Evolutionary conservation across 306 rosid species (phyloP), one percentile per base, ranked within the genome.

Genomic region (Pyrus bretschneideri): DNA sequence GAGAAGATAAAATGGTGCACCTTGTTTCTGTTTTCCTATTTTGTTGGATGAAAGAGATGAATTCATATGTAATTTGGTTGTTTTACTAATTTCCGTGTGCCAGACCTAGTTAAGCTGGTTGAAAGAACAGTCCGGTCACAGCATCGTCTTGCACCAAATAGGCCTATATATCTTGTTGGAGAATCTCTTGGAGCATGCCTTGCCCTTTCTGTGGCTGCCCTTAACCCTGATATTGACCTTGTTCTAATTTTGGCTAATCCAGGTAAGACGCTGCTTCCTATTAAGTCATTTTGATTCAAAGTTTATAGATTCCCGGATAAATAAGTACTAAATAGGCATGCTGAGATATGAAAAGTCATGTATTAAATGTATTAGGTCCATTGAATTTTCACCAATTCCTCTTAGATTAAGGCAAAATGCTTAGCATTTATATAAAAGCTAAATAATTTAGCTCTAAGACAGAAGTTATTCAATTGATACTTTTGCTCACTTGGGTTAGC

Each of bases 161-260:
- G 88, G 71, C 99, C 99, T 63, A 88, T 95, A 76, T 95, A 95
- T 83, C 90, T 95, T 52, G 87, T 87, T 25, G 97, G 97, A 82
- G 96, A 95, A 69, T 90, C 96, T 44, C 45, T 95, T 68, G 97
- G 99, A 79, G 97, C 87, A 55, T 92, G 97, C 81, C 89, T 95
- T 46, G 97, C 97, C 18, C 86, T 95, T 22, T 87, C 92, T 30
- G 93, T 90, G 79, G 97, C 96, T 11, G 97, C 99, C 65, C 83
- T 73, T 55, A 95, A 87, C 86, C 90, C 91, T 55, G 80, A 88
- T 76, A 86, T 90, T 38, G 99, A 95, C 86, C 91, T 95, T 78
- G 90, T 84, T 46, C 91, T 95, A 42, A 87, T 95, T 81, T 81
- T 95, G 79, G 91, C 90, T 6, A 95, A 95, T 83, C 89, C 99